Evolutionary conservation across 129 eudicot genomes (phyloP).

Genomic region (Oenanthe sinensis): DNA sequence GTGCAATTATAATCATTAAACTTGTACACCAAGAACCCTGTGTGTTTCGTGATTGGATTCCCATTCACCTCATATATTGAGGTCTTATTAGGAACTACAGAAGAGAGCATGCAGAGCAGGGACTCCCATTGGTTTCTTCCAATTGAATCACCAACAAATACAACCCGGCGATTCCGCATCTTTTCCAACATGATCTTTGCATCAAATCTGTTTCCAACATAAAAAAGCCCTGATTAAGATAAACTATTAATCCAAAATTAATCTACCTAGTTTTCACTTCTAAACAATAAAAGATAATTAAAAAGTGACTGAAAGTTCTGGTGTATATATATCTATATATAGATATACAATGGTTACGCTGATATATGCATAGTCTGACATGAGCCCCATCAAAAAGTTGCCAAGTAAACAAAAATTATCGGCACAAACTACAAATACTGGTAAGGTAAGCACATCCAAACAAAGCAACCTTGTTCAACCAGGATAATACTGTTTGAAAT

Average conservation of each 20-base stretch:
- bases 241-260: background rate
- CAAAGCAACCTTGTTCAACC: background rate
- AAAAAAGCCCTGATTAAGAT: background rate
- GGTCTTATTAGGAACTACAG: slow-evolving; percentile 44
- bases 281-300: background rate
- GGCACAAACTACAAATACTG: background rate
- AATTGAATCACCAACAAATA: slow-evolving; percentile 81
- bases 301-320: background rate
- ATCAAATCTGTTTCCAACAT: slow-evolving; percentile 46
- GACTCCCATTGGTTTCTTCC: slow-evolving; percentile 98
- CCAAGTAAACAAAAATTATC: background rate
- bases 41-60: slow-evolving; percentile 72
- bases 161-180: slow-evolving; percentile 51
- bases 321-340: background rate
- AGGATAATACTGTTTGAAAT: background rate
- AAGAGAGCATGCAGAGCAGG: slow-evolving; percentile 69
- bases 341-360: background rate
- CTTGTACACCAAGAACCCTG: slow-evolving; percentile 58
- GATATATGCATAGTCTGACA: background rate
- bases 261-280: background rate
- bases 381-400: background rate
- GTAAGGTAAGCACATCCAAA: background rate
- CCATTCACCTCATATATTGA: slow-evolving; percentile 69
- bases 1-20: slow-evolving; percentile 71
- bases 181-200: slow-evolving; percentile 61